Percentiles rank a stretch among this genome's conserved stretches.
Conservation (phyloP, 192 early-diverging fungal species). For the Backusella sp. region DNA sequence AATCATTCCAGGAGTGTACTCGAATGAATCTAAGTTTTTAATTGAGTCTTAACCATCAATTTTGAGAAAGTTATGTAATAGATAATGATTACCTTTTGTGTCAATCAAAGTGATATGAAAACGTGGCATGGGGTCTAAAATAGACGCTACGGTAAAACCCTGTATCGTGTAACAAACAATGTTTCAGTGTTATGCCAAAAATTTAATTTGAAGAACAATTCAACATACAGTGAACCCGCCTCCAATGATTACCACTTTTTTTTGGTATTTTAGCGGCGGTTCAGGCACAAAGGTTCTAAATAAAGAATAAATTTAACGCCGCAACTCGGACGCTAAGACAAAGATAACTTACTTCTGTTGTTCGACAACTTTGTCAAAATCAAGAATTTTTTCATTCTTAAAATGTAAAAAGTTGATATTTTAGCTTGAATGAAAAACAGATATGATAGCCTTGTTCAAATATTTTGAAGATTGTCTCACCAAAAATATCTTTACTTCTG, state of each 20-base stretch:
- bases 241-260: slow-evolving; percentile 36
- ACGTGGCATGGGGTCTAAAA: slow-evolving; percentile 38
- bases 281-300: neutral
- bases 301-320: neutral
- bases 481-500: slow-evolving; percentile 20
- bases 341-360: slow-evolving; percentile 8
- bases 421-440: neutral
- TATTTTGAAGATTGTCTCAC: slow-evolving; percentile 10
- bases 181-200: neutral
- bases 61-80: neutral
- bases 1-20: slow-evolving; percentile 37
- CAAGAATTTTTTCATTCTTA: slow-evolving; percentile 6
- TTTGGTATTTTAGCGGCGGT: slow-evolving; percentile 17
- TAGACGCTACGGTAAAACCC: slow-evolving; percentile 40
- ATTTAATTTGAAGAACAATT: neutral
- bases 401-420: neutral
- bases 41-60: neutral
- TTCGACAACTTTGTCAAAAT: neutral
- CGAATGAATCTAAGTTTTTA: slow-evolving; percentile 35
- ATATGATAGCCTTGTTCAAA: neutral
- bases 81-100: slow-evolving; percentile 28
- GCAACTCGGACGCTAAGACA: neutral
- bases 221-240: slow-evolving; percentile 39
- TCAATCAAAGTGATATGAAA: slow-evolving; percentile 39
- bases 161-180: slow-evolving; percentile 1